These are phyloP conservation scores for Plicaturopsis crispa DNA, from an alignment of 768 basidiomycete genomes.

Conservation along the genomic window DNA sequence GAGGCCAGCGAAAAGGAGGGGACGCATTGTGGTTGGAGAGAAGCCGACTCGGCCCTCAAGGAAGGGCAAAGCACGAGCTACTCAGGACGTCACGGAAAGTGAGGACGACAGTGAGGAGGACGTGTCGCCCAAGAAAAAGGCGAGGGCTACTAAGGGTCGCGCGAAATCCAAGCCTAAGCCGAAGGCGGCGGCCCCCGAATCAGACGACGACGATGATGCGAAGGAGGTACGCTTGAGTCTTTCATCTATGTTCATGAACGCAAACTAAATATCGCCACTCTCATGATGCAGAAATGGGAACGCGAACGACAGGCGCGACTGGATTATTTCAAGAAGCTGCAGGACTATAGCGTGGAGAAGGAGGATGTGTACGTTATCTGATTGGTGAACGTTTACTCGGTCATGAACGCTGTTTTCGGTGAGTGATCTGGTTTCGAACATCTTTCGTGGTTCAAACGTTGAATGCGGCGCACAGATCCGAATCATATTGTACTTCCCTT, in stretches of 20 bases:
- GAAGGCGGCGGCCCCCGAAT: background rate
- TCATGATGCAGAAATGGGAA: slow-evolving; percentile 28
- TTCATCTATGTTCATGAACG: background rate
- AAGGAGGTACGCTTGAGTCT: background rate
- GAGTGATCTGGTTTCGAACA: too few relatives aligned
- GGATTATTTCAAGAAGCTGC: slow-evolving; percentile 45
- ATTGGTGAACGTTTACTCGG: too few relatives aligned
- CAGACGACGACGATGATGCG: background rate
- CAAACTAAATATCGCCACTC: slow-evolving; percentile 1
- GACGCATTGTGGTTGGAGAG: slow-evolving; percentile 2
- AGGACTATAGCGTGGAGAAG: slow-evolving; percentile 44
- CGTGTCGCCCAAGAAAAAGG: slow-evolving; percentile 5
- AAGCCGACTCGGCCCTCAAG: slow-evolving; percentile 2
- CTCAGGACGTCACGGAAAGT: slow-evolving; percentile 3
- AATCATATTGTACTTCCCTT: too few relatives aligned
- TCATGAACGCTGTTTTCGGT: too few relatives aligned
- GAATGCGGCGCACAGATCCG: too few relatives aligned
- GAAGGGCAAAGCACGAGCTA: slow-evolving; percentile 6
- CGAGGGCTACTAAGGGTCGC: slow-evolving; percentile 5
- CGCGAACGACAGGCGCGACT: slow-evolving; percentile 41
- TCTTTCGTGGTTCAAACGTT: too few relatives aligned
- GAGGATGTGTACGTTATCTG: slow-evolving; percentile 54
- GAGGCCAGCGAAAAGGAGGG: background rate
- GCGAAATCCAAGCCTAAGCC: background rate
- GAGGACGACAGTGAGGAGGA: slow-evolving; percentile 7